Percentiles rank a stretch among this genome's conserved stretches.
Evolutionary conservation across 495 filamentous ascomycete species (phyloP).

Genomic region (Penicillium angulare): DNA sequence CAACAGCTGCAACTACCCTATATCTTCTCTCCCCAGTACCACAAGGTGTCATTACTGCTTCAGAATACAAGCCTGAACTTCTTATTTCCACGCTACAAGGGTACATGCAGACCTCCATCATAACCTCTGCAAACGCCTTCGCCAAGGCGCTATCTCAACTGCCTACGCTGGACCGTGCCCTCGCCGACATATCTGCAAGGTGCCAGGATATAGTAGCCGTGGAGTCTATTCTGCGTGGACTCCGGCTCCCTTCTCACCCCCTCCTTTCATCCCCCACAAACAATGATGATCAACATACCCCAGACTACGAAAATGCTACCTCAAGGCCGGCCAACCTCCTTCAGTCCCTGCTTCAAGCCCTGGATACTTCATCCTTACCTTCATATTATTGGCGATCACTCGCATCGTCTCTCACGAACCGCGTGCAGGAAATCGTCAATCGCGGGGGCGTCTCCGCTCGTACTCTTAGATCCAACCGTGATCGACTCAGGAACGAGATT

Average conservation of each 20-base stretch:
- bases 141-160: conserved; percentile 72
- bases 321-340: conserved; percentile 56
- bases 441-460: conserved; percentile 82
- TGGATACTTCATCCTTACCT: conserved; percentile 84
- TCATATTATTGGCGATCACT: conserved; percentile 91
- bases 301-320: conserved; percentile 5
- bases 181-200: conserved; percentile 75
- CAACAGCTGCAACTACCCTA: conserved; percentile 72
- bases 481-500: conserved; percentile 72
- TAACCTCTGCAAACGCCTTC: conserved; percentile 69
- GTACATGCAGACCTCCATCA: conserved; percentile 74
- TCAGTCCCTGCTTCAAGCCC: conserved; percentile 65
- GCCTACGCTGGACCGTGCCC: conserved; percentile 76
- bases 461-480: conserved; percentile 72
- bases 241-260: conserved; percentile 64
- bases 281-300: conserved; percentile 3
- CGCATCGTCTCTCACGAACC: conserved; percentile 69
- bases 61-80: conserved; percentile 57
- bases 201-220: conserved; percentile 90
- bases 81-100: conserved; percentile 76
- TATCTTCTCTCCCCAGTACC: conserved; percentile 74
- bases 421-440: conserved; percentile 78
- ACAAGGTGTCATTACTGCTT: conserved; percentile 13
- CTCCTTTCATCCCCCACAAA: conserved; percentile 40
- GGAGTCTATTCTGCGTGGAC: conserved; percentile 70